Evolutionary conservation across 495 filamentous ascomycete species (phyloP).

Genomic region (Pyrenula aspistea): DNA sequence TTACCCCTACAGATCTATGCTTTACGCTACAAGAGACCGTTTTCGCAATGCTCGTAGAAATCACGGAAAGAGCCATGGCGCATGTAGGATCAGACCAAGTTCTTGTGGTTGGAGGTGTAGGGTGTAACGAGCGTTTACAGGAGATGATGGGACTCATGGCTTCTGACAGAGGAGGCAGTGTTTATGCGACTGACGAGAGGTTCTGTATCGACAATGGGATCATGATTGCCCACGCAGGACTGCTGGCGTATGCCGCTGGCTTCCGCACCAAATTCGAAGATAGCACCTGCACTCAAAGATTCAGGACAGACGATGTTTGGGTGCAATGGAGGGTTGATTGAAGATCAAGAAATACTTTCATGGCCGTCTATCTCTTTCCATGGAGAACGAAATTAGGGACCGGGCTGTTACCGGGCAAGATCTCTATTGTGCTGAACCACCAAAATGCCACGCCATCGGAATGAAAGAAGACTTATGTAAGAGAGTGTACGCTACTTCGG

Average conservation of each 20-base stretch:
- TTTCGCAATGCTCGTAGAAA: conserved; percentile 95
- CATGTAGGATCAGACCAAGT: conserved; percentile 88
- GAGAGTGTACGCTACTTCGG: neutral
- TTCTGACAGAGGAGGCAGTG: conserved; percentile 73
- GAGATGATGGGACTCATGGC: conserved; percentile 99
- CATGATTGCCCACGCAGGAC: conserved; percentile 96
- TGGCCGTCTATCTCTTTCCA: neutral
- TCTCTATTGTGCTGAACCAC: too few species aligned
- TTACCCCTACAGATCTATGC: conserved; percentile 82
- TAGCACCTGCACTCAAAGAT: conserved; percentile 84
- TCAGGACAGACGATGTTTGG: conserved; percentile 87
- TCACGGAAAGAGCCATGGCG: conserved; percentile 96
- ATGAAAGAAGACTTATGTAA: neutral
- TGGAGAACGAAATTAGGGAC: too few species aligned
- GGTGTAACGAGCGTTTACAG: conserved; percentile 91
- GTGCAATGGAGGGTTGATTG: conserved; percentile 77
- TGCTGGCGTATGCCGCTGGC: conserved; percentile 72
- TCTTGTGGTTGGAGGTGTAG: conserved; percentile 92
- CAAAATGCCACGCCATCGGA: neutral
- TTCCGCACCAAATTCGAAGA: conserved; percentile 66
- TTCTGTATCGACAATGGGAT: conserved; percentile 99
- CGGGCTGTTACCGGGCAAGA: too few species aligned
- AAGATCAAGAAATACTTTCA: too few species aligned
- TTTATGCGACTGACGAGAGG: conserved; percentile 90
- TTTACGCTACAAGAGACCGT: conserved; percentile 93